Evolutionary conservation across 805 yeast species (phyloP).

Genomic region (Pichia nanzhaoensis): DNA sequence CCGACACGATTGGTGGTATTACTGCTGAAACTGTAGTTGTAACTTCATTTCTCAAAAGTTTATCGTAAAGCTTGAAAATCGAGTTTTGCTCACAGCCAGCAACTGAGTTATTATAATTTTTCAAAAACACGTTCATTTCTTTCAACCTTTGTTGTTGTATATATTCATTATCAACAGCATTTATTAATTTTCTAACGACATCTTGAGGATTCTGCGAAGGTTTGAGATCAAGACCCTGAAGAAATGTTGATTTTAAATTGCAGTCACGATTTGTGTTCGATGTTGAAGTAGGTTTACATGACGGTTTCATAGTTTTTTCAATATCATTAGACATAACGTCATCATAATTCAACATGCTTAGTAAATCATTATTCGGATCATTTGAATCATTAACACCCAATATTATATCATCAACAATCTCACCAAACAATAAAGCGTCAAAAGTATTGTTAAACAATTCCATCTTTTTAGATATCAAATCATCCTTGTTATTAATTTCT

Average conservation of each 20-base stretch:
- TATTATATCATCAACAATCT: conserved; percentile 26
- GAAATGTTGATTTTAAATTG: conserved; percentile 16
- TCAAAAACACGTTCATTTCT: conserved; percentile 49
- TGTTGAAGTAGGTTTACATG: no score
- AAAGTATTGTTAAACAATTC: conserved; percentile 30
- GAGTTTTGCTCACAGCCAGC: conserved; percentile 6
- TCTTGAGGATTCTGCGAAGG: conserved; percentile 49
- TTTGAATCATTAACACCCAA: conserved; percentile 10
- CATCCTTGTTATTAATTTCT: conserved; percentile 23
- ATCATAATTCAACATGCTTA: conserved; percentile 20
- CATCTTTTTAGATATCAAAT: conserved; percentile 22
- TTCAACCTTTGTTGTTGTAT: conserved; percentile 50
- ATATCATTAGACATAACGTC: no score
- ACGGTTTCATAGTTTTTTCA: conserved; percentile 18
- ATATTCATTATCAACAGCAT: conserved; percentile 51
- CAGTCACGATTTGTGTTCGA: conserved; percentile 12
- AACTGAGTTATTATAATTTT: conserved; percentile 35
- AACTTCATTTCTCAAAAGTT: conserved; percentile 4
- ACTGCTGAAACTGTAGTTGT: not conserved
- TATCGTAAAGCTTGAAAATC: conserved; percentile 7
- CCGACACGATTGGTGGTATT: not conserved
- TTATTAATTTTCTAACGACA: conserved; percentile 46
- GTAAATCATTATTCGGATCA: conserved; percentile 23
- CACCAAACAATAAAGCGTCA: conserved; percentile 33
- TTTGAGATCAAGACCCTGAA: conserved; percentile 47